Conservation (phyloP, 2,329 filamentous ascomycete genomes). For the Dactylellina leptospora region DNA sequence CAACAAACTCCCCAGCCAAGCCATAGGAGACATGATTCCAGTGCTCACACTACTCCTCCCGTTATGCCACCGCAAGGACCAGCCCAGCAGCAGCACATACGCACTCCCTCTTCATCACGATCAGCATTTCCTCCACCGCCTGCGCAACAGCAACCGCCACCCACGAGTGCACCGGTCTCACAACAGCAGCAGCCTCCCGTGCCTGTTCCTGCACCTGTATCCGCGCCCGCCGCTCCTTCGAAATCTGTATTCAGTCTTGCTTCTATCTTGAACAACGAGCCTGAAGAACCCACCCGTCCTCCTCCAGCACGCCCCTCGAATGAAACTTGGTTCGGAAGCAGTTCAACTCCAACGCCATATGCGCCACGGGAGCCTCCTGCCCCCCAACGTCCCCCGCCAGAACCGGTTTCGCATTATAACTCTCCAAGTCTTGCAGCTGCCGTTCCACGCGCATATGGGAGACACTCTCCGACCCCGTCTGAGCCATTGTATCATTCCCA, state of each 20-base stretch:
- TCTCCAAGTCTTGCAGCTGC: constrained; percentile 43
- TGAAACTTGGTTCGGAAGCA: constrained; percentile 35
- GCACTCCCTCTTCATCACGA: constrained; percentile 11
- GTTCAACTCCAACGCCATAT: constrained; percentile 23
- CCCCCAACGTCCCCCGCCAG: constrained; percentile 34
- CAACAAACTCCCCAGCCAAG: constrained; percentile 38
- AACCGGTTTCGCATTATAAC: constrained; percentile 48
- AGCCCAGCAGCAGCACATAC: constrained; percentile 42
- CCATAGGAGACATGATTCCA: constrained; percentile 50
- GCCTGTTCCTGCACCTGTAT: neutral
- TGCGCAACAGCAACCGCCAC: constrained; percentile 22
- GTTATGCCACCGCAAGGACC: constrained; percentile 18
- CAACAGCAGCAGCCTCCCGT: constrained; percentile 8
- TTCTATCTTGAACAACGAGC: constrained; percentile 38
- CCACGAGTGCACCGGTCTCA: constrained; percentile 5
- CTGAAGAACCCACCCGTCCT: constrained; percentile 23
- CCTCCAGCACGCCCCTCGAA: neutral
- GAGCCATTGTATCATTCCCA: constrained; percentile 36
- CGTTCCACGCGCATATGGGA: constrained; percentile 29
- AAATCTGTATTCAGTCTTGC: constrained; percentile 37
- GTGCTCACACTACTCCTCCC: constrained; percentile 17
- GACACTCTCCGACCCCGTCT: constrained; percentile 42
- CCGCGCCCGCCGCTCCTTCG: constrained; percentile 22
- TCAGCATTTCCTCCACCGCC: constrained; percentile 14
- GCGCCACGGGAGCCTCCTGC: constrained; percentile 23